A percentile compares a stretch with the other conserved stretches of the same genome.
Conservation (phyloP, 164 flowering plant genomes). For the Magnolia kwangsiensis region DNA sequence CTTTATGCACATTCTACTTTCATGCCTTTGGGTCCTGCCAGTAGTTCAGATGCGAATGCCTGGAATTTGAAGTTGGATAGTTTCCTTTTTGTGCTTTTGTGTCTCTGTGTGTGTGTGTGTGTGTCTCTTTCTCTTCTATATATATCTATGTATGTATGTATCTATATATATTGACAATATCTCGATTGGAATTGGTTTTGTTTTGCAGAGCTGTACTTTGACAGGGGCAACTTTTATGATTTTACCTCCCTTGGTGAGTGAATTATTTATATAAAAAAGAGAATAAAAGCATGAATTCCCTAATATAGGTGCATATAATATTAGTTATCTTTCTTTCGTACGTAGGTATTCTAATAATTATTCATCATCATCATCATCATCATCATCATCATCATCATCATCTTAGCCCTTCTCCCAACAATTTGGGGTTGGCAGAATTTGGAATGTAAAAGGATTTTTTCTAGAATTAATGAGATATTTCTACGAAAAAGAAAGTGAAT, state of each 20-base stretch:
- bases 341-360: too few species aligned
- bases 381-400: too few species aligned
- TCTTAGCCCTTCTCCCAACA: too few species aligned
- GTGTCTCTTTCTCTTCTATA: too few species aligned
- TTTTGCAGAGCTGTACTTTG: constrained; percentile 85
- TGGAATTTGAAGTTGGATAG: background rate
- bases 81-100: background rate
- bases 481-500: too few species aligned
- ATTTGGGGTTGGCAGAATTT: too few species aligned
- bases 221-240: constrained; percentile 91
- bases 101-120: too few species aligned
- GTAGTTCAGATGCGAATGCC: background rate
- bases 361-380: background rate
- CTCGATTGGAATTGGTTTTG: constrained; percentile 3
- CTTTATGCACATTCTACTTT: background rate
- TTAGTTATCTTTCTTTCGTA: background rate
- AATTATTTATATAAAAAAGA: background rate
- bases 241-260: constrained; percentile 95
- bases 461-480: too few species aligned
- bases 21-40: background rate
- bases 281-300: background rate
- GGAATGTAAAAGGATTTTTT: too few species aligned
- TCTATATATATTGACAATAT: background rate
- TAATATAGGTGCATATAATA: background rate
- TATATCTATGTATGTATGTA: too few species aligned